phyloP scores from a whole-genome alignment of 352 stramenopile genomes.

The Pythium dissimile region DNA sequence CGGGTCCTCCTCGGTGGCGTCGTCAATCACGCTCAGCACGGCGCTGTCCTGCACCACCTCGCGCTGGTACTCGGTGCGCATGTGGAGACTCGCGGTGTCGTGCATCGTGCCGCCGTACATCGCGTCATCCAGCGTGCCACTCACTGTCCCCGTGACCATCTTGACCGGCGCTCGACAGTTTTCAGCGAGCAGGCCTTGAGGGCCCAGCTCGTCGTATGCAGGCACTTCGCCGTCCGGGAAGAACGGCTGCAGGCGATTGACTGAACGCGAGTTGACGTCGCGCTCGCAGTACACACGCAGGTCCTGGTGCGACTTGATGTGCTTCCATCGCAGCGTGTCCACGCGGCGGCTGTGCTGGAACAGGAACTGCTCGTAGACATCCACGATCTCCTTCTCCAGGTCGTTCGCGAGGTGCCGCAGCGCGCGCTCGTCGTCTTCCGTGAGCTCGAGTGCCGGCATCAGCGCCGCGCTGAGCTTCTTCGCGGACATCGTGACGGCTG shows the following conservation, averaged over 20 bases:
- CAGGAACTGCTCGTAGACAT: constrained; percentile 44
- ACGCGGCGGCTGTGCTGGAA: constrained; percentile 25
- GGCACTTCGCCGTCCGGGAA: constrained; percentile 13
- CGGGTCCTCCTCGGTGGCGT: constrained; percentile 40
- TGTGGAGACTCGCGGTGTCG: constrained; percentile 36
- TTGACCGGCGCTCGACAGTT: constrained; percentile 30
- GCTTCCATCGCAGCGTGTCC: constrained; percentile 40
- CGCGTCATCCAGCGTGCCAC: constrained; percentile 53
- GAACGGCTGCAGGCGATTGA: constrained; percentile 23
- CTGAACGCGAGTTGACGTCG: constrained; percentile 18
- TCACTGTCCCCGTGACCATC: constrained; percentile 30
- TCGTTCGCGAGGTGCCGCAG: constrained; percentile 33
- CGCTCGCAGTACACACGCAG: constrained; percentile 41
- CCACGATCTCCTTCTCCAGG: constrained; percentile 42
- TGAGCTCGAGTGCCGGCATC: constrained; percentile 27
- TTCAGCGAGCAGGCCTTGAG: constrained; percentile 30
- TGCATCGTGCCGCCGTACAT: constrained; percentile 48
- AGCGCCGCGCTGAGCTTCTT: constrained; percentile 8
- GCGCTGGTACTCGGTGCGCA: constrained; percentile 42
- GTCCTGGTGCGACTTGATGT: constrained; percentile 34
- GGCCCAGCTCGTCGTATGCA: constrained; percentile 21
- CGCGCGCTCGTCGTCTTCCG: constrained; percentile 27
- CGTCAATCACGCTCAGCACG: constrained; percentile 37
- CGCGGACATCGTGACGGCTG: neutral
- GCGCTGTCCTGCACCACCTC: constrained; percentile 38